Conservation (phyloP, 176 grass and related monocot genomes). For the Juncus effusus region DNA sequence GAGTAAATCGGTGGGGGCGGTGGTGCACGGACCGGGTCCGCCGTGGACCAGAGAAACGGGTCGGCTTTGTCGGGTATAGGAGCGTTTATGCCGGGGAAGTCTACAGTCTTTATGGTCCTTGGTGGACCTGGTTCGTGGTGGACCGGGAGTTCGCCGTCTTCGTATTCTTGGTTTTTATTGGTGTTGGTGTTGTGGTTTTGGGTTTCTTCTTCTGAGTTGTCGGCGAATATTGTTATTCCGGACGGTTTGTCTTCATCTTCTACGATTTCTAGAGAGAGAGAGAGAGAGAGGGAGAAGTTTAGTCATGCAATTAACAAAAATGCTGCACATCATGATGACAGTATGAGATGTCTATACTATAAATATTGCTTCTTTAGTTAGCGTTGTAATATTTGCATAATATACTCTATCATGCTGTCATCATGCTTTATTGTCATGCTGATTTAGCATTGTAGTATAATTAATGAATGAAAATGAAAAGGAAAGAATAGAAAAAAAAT, state of each 20-base stretch:
- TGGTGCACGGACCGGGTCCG: conserved; percentile 27
- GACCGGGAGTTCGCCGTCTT: conserved; percentile 79
- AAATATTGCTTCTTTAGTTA: too few species aligned
- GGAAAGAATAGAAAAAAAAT: conserved; percentile 4
- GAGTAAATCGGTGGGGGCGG: conserved; percentile 32
- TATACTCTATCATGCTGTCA: too few species aligned
- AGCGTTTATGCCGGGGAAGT: conserved; percentile 85
- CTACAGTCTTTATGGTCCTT: conserved; percentile 59
- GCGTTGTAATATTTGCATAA: too few species aligned
- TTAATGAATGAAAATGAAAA: conserved; percentile 1
- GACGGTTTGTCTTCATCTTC: conserved; percentile 83
- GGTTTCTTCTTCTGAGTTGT: conserved; percentile 37
- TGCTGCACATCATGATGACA: neutral
- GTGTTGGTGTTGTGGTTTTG: conserved; percentile 24
- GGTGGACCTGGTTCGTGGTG: conserved; percentile 30
- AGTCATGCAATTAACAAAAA: conserved; percentile 17
- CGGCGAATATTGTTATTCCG: conserved; percentile 85
- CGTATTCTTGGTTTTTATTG: conserved; percentile 46
- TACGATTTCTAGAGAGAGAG: conserved; percentile 40
- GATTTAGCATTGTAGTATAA: too few species aligned
- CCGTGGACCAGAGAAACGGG: conserved; percentile 52
- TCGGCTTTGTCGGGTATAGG: conserved; percentile 79
- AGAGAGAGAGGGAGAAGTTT: conserved; percentile 21
- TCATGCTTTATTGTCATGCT: too few species aligned
- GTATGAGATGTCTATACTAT: neutral